These are phyloP conservation scores for Podospora pseudopauciseta DNA, from an alignment of 495 filamentous ascomycete genomes.

Conservation along the genomic window DNA sequence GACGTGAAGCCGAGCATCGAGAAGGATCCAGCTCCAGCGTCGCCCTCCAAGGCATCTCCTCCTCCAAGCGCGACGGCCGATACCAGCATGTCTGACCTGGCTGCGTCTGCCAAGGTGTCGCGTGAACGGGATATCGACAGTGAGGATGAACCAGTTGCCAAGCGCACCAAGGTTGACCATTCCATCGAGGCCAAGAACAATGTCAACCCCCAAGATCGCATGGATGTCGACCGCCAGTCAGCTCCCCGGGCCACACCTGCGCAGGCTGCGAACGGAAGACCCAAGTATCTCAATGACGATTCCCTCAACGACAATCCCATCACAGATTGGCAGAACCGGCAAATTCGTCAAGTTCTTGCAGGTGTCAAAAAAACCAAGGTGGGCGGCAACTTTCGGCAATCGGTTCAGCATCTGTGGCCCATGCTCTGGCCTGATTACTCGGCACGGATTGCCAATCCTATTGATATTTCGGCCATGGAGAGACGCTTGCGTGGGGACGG, in stretches of 20 bases:
- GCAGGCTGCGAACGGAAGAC: slow-evolving; percentile 14
- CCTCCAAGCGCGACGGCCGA: slow-evolving; percentile 28
- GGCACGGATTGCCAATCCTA: slow-evolving; percentile 66
- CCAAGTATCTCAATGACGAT: slow-evolving; percentile 25
- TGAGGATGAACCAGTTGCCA: slow-evolving; percentile 70
- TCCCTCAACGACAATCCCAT: slow-evolving; percentile 35
- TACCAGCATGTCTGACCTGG: slow-evolving; percentile 36
- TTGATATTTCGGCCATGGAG: slow-evolving; percentile 83
- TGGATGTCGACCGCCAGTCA: slow-evolving; percentile 22
- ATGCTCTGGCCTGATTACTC: slow-evolving; percentile 59
- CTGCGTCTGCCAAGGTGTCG: slow-evolving; percentile 50
- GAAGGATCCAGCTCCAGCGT: slow-evolving; percentile 10
- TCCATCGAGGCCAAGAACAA: slow-evolving; percentile 27
- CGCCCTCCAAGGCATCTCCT: slow-evolving; percentile 14
- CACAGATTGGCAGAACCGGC: slow-evolving; percentile 45
- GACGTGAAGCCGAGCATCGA: slow-evolving; percentile 28
- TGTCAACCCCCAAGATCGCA: slow-evolving; percentile 8
- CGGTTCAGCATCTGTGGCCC: slow-evolving; percentile 60
- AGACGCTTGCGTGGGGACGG: slow-evolving; percentile 67
- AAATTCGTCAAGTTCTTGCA: slow-evolving; percentile 52
- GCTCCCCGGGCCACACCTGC: slow-evolving; percentile 4
- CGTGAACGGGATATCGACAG: slow-evolving; percentile 70
- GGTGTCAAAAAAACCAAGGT: slow-evolving; percentile 79
- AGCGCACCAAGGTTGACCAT: slow-evolving; percentile 58
- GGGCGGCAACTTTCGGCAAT: slow-evolving; percentile 64